These are phyloP conservation scores for Phenoliferia sp. DNA, from an alignment of 1,284 basidiomycete species.

Conservation along the genomic window DNA sequence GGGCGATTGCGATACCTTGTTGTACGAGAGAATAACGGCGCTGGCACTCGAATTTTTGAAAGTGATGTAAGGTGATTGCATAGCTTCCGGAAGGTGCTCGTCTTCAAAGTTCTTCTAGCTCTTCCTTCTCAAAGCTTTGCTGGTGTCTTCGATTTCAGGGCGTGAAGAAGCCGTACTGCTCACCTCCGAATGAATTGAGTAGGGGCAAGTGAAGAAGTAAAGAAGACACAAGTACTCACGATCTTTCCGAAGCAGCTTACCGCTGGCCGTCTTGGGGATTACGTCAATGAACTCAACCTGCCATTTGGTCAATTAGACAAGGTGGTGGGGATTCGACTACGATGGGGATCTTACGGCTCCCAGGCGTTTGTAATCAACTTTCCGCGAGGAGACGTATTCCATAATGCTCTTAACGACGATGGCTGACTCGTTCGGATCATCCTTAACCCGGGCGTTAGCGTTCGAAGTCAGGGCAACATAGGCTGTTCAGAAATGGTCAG, in stretches of 20 bases:
- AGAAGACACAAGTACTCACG: not conserved
- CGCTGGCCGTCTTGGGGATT: conserved; percentile 51
- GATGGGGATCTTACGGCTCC: conserved; percentile 47
- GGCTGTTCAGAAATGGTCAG: conserved; percentile 52
- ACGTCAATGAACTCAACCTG: conserved; percentile 57
- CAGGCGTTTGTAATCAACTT: conserved; percentile 65
- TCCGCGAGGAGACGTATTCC: conserved; percentile 64
- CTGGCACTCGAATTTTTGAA: too few relatives aligned
- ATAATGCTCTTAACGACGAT: conserved; percentile 23
- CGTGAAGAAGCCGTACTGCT: conserved; percentile 7
- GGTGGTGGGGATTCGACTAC: not conserved
- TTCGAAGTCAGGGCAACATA: conserved; percentile 36
- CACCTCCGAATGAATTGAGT: not conserved
- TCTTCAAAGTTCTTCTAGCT: too few relatives aligned
- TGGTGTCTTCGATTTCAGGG: too few relatives aligned
- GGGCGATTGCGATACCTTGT: too few relatives aligned
- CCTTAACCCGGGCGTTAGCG: conserved; percentile 2
- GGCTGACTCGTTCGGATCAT: not conserved
- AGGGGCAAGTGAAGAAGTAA: not conserved
- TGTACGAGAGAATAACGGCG: too few relatives aligned
- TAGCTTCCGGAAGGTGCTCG: too few relatives aligned
- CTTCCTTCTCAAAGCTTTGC: too few relatives aligned
- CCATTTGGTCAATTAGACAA: too few relatives aligned
- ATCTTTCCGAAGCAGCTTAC: conserved; percentile 26
- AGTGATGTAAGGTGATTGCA: too few relatives aligned